Percentiles rank a stretch among this genome's conserved stretches.
Evolutionary conservation across 352 stramenopile genomes (phyloP).

Genomic region (Phytopythium chamaehyphon): DNA sequence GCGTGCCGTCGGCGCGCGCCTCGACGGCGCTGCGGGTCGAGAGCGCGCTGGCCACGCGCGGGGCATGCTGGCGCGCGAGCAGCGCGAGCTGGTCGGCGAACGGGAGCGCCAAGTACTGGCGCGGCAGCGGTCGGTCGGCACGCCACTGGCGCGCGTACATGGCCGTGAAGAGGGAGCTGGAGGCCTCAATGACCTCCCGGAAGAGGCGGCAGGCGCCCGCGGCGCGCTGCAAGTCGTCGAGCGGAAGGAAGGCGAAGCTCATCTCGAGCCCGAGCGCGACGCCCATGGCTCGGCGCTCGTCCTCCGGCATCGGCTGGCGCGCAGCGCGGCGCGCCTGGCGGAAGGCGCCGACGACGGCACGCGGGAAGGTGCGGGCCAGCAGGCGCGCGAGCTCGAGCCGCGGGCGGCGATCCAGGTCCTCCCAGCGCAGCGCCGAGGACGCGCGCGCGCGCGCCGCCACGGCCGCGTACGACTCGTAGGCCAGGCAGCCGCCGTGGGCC

Average conservation of each 20-base stretch:
- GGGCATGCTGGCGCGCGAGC: slow-evolving; percentile 15
- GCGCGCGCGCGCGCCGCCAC: slow-evolving; percentile 45
- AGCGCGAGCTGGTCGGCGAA: slow-evolving; percentile 49
- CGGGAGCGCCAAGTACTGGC: slow-evolving; percentile 29
- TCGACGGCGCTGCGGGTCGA: slow-evolving; percentile 58
- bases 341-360: slow-evolving; percentile 2
- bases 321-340: slow-evolving; percentile 9
- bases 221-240: slow-evolving; percentile 40
- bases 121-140: slow-evolving; percentile 18
- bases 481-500: slow-evolving; percentile 30
- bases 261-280: slow-evolving; percentile 57
- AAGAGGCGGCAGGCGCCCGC: slow-evolving; percentile 54
- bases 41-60: slow-evolving; percentile 27
- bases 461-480: slow-evolving; percentile 75
- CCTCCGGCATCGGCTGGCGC: slow-evolving; percentile 7
- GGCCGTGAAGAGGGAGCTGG: slow-evolving; percentile 40
- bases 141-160: slow-evolving; percentile 69
- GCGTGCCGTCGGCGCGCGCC: slow-evolving; percentile 29
- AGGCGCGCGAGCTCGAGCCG: slow-evolving; percentile 13
- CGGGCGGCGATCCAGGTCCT: slow-evolving; percentile 46
- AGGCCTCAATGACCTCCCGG: slow-evolving; percentile 38
- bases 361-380: slow-evolving; percentile 9
- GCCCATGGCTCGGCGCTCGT: slow-evolving; percentile 5
- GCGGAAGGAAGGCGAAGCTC: slow-evolving; percentile 70
- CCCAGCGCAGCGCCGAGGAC: slow-evolving; percentile 50